These are phyloP conservation scores for Actinidia polygama DNA, from an alignment of 179 eudicot genomes.

Conservation along the genomic window DNA sequence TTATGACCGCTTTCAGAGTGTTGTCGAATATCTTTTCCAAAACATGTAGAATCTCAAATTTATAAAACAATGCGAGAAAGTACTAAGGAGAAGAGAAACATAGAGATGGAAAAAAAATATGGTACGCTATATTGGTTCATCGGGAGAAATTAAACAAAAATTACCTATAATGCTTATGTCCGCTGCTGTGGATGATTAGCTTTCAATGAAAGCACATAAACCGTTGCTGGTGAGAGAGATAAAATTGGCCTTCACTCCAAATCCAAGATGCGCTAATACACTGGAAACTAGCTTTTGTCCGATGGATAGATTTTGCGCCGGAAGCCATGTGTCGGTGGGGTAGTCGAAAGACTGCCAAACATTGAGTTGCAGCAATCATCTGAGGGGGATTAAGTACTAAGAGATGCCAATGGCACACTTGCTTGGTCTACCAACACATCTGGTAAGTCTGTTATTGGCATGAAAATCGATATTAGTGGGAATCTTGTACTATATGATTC, in stretches of 20 bases:
- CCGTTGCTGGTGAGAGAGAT: not conserved
- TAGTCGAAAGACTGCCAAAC: not conserved
- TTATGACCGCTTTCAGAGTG: too few relatives aligned
- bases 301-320: not conserved
- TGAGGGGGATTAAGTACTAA: too few relatives aligned
- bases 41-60: too few relatives aligned
- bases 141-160: too few relatives aligned
- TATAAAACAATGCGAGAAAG: too few relatives aligned
- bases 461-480: not conserved
- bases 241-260: not conserved
- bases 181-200: not conserved
- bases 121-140: too few relatives aligned
- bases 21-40: too few relatives aligned
- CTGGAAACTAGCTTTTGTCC: slow-evolving; percentile 1
- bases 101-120: too few relatives aligned
- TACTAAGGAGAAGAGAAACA: too few relatives aligned
- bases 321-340: slow-evolving; percentile 4
- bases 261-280: not conserved
- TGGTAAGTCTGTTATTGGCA: slow-evolving; percentile 10
- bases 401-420: not conserved
- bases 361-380: not conserved
- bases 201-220: slow-evolving; percentile 12
- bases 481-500: not conserved
- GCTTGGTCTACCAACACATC: slow-evolving; percentile 11
- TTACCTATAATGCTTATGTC: too few relatives aligned